A percentile compares a stretch with the other conserved stretches of the same genome.
Evolutionary conservation across 2,329 filamentous ascomycete genomes (phyloP).

Genomic region (Simplicillium aogashimaense): DNA sequence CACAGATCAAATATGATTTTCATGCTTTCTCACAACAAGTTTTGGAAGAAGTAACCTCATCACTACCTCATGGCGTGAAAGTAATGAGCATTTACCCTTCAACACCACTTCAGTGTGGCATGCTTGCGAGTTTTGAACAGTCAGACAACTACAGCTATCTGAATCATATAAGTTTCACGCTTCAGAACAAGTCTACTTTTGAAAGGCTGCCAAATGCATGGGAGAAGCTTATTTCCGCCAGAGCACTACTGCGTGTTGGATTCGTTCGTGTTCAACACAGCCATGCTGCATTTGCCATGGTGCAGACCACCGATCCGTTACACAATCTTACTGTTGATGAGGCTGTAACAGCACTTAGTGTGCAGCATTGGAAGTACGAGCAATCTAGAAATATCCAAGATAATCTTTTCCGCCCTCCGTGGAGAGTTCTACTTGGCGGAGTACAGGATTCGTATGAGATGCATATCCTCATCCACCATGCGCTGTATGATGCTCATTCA

Average conservation of each 20-base stretch:
- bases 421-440: slow-evolving; percentile 46
- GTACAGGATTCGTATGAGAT: slow-evolving; percentile 16
- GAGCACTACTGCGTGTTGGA: slow-evolving; percentile 69
- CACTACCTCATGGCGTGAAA: slow-evolving; percentile 8
- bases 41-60: slow-evolving; percentile 15
- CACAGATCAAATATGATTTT: slow-evolving; percentile 24
- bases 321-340: background rate
- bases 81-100: slow-evolving; percentile 62
- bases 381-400: slow-evolving; percentile 19
- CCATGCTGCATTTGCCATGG: slow-evolving; percentile 62
- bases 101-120: slow-evolving; percentile 69
- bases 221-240: slow-evolving; percentile 37
- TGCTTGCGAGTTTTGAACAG: slow-evolving; percentile 64
- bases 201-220: slow-evolving; percentile 46
- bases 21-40: slow-evolving; percentile 24
- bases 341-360: background rate
- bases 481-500: slow-evolving; percentile 76
- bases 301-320: slow-evolving; percentile 40
- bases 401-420: slow-evolving; percentile 46
- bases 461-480: slow-evolving; percentile 59
- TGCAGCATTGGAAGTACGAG: background rate
- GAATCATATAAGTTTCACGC: slow-evolving; percentile 54
- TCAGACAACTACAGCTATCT: slow-evolving; percentile 63
- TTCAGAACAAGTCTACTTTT: slow-evolving; percentile 30
- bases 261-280: slow-evolving; percentile 55